These are phyloP conservation scores for Entoloma clypeatum DNA, from an alignment of 1,284 basidiomycete species.

Conservation along the genomic window DNA sequence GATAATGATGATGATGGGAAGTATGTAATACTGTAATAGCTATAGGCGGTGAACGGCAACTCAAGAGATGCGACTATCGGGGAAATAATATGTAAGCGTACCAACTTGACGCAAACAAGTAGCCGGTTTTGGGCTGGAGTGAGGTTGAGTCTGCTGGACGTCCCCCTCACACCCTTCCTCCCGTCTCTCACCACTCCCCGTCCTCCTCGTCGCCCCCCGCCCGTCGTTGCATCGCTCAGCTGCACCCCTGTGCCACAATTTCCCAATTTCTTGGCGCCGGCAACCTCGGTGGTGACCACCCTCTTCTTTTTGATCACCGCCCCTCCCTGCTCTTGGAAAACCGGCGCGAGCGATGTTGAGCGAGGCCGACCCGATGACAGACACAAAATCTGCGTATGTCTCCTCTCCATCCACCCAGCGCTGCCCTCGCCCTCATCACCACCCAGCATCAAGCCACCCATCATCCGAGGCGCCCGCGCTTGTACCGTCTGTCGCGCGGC, in stretches of 20 bases:
- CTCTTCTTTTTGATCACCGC: slow-evolving; percentile 37
- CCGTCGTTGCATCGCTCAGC: slow-evolving; percentile 8
- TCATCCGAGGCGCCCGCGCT: slow-evolving; percentile 69
- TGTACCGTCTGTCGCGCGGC: slow-evolving; percentile 80
- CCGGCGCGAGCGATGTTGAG: slow-evolving; percentile 33
- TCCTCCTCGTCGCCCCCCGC: slow-evolving; percentile 13
- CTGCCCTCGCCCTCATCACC: slow-evolving; percentile 12
- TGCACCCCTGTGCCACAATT: slow-evolving; percentile 14
- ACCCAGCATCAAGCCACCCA: slow-evolving; percentile 44
- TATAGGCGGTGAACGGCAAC: no score
- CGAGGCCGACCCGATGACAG: slow-evolving; percentile 31
- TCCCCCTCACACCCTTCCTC: slow-evolving; percentile 15
- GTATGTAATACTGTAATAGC: no score
- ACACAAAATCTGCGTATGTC: slow-evolving; percentile 31
- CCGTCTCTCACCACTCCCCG: slow-evolving; percentile 11
- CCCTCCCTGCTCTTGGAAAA: slow-evolving; percentile 30
- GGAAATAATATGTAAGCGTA: slow-evolving; percentile 30
- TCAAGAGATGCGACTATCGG: no score
- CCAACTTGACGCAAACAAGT: slow-evolving; percentile 31
- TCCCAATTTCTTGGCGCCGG: slow-evolving; percentile 9
- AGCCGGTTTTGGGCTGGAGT: slow-evolving; percentile 25
- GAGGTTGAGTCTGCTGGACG: slow-evolving; percentile 16
- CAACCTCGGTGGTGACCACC: slow-evolving; percentile 16
- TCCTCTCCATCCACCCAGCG: slow-evolving; percentile 9
- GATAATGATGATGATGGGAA: no score